Base-by-base conservation (phyloP, 768 basidiomycete genomes). In the Mrakia frigida region DNA sequence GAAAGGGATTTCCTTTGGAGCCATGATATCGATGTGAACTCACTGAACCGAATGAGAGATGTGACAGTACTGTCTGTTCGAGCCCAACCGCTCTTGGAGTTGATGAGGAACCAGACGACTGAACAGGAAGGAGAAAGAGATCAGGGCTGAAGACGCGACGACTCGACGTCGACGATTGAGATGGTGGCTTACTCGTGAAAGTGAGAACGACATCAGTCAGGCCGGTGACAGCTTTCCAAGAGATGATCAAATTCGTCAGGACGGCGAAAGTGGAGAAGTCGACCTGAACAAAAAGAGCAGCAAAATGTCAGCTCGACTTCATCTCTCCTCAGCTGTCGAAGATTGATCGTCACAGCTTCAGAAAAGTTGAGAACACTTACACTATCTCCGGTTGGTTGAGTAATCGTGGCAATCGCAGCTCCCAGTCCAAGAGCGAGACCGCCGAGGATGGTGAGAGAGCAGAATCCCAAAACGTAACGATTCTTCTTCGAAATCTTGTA, bases 401-500 rank as follows among this genome's bases (percentile, higher is more conserved):
- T 21, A 25, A 63, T 33, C 1, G 61, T 63, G 6, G 61, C 61
- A 10, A 63, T 33, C 10, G n/a, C 3, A 18, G 61, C 11, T 4
- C 31, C 61, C 6, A 63, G 61, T 6, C 61, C 61, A 5, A 63
- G 13, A 33, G 9, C 61, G 16, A 63, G 61, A 6, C 61, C 61
- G 6, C 31, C 61, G 61, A 35, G 28, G 61, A 63, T 63, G n/a
- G 61, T 33, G 31, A 63, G 31, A 31, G 61, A 63, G 33, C 61
- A 63, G 61, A 63, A 63, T n/a, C 61, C 61, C 5, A 63, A 31
- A 7, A 63, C 61, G 33, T 33, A 16, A 7, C 18, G 28, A 21
- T 63, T 63, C 18, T 18, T 35, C 61, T 63, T 63, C 3, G 61
- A 63, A 14, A 63, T 63, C 61, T 63, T 63, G 61, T 63, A 63